Evolutionary conservation across 495 filamentous ascomycete genomes (phyloP), one percentile per base, ranked within the genome.

Genomic region (Staphylotrichum longicolle): DNA sequence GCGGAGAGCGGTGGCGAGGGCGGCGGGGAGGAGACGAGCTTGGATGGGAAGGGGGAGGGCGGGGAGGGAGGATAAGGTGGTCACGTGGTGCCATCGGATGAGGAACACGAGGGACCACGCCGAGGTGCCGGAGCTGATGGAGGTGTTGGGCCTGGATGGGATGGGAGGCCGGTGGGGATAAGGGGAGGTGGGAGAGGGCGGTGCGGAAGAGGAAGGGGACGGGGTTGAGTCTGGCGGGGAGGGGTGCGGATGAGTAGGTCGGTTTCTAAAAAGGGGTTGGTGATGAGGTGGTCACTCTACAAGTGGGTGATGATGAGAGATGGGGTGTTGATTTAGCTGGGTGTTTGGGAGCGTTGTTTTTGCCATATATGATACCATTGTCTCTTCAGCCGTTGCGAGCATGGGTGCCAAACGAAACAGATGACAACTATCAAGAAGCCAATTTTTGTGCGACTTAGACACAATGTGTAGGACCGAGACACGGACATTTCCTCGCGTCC

Each of bases 51-150:
- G 63, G 63, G 65, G 3, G 72, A 60, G 9, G 67, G 55, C 3
- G 54, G 60, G 5, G 65, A 66, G 4, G 12, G 63, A 81, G 65
- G 81, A 83, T 46, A 87, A 86, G 68, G 70, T 74, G 48, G 82
- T 89, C 1, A 83, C 82, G 3, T 96, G 91, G 91, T 92, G 88
- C 66, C 88, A 92, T 73, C 81, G 91, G 3, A 96, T 96, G 91
- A 76, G 76, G 66, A 89, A 82, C 56, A 92, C 89, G 33, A 71
- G 91, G 45, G 90, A 91, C 66, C 92, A 96, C 66, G 80, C 82
- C 1, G 90, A 91, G 78, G 74, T 94, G 0, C 69, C 78, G 2
- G 82, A 85, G 58, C 59, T 93, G 45, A 78, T 82, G 73, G 74
- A 80, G 69, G 72, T 90, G 45, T 70, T 91, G 35, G 87, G 86